These are phyloP conservation scores for Cadophora sp. DNA, from an alignment of 2,329 filamentous ascomycete species.

Conservation along the genomic window DNA sequence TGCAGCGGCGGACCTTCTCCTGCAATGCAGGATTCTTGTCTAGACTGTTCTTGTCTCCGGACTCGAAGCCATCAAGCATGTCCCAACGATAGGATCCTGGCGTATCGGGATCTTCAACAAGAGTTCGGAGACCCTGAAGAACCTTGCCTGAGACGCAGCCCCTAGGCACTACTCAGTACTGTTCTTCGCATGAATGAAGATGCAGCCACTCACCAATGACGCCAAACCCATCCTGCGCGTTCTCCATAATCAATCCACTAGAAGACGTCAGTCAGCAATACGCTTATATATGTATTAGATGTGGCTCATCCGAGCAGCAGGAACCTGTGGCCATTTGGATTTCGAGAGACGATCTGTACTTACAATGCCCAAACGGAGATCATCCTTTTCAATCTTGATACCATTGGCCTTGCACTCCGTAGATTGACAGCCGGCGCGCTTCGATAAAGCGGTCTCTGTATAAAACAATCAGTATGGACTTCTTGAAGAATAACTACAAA, in stretches of 20 bases:
- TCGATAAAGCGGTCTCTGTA: conserved; percentile 74
- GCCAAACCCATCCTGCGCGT: conserved; percentile 75
- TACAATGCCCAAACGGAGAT: conserved; percentile 73
- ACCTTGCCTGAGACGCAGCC: conserved; percentile 85
- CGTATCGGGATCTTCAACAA: conserved; percentile 54
- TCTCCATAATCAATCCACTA: conserved; percentile 66
- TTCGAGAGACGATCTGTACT: background rate
- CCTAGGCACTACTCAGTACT: conserved; percentile 56
- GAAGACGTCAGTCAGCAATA: background rate
- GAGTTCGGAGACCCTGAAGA: conserved; percentile 68
- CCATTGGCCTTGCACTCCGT: conserved; percentile 72
- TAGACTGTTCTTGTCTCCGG: conserved; percentile 69
- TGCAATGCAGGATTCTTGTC: conserved; percentile 63
- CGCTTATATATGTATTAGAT: too few species aligned
- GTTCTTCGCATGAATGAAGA: background rate
- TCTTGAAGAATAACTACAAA: background rate
- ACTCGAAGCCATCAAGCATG: conserved; percentile 71
- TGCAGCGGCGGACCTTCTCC: conserved; percentile 74
- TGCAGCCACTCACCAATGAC: conserved; percentile 75
- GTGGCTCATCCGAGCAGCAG: background rate
- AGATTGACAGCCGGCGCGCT: conserved; percentile 75
- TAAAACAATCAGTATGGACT: background rate
- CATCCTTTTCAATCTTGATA: conserved; percentile 79
- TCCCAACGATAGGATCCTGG: conserved; percentile 54
- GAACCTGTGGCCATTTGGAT: too few species aligned